Conservation (phyloP, 202 grass and related monocot genomes). For the Digitaria exilis region DNA sequence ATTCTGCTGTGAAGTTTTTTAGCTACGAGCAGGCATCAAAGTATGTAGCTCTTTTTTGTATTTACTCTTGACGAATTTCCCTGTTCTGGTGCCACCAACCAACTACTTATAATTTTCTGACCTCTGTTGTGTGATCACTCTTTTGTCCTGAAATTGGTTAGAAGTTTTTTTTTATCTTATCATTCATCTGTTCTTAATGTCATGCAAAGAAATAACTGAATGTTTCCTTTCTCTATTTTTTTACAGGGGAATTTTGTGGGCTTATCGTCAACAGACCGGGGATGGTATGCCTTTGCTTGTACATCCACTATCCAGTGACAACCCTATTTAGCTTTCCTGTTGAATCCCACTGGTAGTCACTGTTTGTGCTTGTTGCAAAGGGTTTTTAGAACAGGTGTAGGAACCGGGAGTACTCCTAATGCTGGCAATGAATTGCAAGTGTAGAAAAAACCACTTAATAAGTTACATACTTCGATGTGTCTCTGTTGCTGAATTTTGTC, state of each 20-base stretch:
- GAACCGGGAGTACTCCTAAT: too few species aligned
- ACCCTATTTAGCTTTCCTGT: too few species aligned
- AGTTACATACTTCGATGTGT: not conserved
- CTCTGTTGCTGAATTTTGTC: not conserved
- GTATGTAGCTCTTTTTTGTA: slow-evolving; percentile 40
- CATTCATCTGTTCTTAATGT: not conserved
- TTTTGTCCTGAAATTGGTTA: slow-evolving; percentile 44
- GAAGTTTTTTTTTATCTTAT: slow-evolving; percentile 12
- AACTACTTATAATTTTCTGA: slow-evolving; percentile 32
- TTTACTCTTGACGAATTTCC: not conserved
- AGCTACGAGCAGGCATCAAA: slow-evolving; percentile 96
- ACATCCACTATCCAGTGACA: too few species aligned
- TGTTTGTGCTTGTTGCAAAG: not conserved
- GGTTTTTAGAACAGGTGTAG: not conserved
- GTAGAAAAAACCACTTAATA: not conserved
- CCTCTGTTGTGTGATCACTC: slow-evolving; percentile 18
- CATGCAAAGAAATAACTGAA: not conserved
- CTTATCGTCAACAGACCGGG: slow-evolving; percentile 74
- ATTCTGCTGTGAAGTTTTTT: slow-evolving; percentile 98
- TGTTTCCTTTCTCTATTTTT: slow-evolving; percentile 25
- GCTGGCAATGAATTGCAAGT: not conserved
- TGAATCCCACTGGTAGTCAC: not conserved
- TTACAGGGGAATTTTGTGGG: slow-evolving; percentile 86
- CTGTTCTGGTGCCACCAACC: slow-evolving; percentile 6
- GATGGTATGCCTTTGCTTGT: slow-evolving; percentile 73